Evolutionary conservation across 805 yeast species (phyloP).

Genomic region (Metschnikowia noctiluminum): DNA sequence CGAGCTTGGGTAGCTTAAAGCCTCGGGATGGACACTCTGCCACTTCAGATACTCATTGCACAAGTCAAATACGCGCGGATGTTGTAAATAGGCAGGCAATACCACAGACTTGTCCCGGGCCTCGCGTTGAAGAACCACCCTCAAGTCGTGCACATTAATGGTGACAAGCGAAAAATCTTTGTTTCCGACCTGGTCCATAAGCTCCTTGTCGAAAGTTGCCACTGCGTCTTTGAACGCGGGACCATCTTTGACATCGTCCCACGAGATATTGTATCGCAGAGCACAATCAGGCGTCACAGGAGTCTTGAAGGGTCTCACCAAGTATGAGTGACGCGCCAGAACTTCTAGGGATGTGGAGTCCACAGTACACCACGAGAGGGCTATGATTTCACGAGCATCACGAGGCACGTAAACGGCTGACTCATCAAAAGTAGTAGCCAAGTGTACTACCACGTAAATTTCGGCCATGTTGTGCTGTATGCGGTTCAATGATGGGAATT

Average conservation of each 20-base stretch:
- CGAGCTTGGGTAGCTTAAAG: conserved; percentile 32
- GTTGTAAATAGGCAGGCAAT: conserved; percentile 71
- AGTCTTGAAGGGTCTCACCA: conserved; percentile 61
- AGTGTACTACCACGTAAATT: conserved; percentile 56
- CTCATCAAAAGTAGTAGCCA: conserved; percentile 68
- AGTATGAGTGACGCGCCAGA: conserved; percentile 40
- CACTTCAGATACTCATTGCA: conserved; percentile 69
- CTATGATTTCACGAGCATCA: conserved; percentile 67
- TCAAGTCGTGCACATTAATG: conserved; percentile 63
- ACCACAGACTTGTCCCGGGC: conserved; percentile 71
- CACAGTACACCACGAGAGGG: conserved; percentile 63
- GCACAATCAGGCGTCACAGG: conserved; percentile 63
- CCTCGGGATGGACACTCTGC: conserved; percentile 59
- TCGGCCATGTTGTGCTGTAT: conserved; percentile 40
- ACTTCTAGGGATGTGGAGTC: conserved; percentile 50
- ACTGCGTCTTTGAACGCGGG: conserved; percentile 65
- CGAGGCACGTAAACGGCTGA: conserved; percentile 53
- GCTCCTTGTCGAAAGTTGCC: conserved; percentile 45
- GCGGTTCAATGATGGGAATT: neutral
- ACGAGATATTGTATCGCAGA: conserved; percentile 48
- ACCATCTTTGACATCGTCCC: conserved; percentile 60
- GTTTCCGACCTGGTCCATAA: conserved; percentile 43
- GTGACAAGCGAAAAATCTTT: conserved; percentile 64
- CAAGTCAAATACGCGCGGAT: conserved; percentile 74
- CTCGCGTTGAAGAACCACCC: conserved; percentile 77